Conservation (phyloP, 2,329 filamentous ascomycete genomes). For the Alternaria panax region DNA sequence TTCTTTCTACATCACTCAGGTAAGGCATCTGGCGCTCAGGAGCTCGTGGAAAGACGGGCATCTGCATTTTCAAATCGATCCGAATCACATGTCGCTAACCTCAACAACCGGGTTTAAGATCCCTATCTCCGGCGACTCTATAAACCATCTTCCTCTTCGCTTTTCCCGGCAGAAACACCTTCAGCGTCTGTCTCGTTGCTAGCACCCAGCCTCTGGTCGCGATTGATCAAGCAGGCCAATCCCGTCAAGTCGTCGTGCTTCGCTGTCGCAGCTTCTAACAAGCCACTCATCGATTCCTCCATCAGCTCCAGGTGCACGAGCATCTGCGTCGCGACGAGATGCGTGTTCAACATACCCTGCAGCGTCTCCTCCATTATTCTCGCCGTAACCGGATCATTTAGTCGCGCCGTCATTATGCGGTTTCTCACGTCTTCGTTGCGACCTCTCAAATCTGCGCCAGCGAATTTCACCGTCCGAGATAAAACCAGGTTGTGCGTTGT, state of each 20-base stretch:
- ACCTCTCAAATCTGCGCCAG: slow-evolving; percentile 14
- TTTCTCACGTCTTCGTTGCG: slow-evolving; percentile 7
- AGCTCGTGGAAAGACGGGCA: not conserved
- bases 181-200: not conserved
- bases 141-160: not conserved
- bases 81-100: not conserved
- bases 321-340: slow-evolving; percentile 11
- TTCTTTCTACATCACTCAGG: not conserved
- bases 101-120: not conserved
- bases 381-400: slow-evolving; percentile 18
- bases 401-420: slow-evolving; percentile 10
- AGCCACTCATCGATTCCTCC: slow-evolving; percentile 12
- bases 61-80: not conserved
- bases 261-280: slow-evolving; percentile 13
- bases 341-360: slow-evolving; percentile 10
- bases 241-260: slow-evolving; percentile 16
- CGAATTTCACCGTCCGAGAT: slow-evolving; percentile 20
- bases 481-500: slow-evolving; percentile 4
- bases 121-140: not conserved
- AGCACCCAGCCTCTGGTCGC: not conserved
- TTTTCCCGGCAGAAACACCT: not conserved
- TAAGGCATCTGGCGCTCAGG: not conserved
- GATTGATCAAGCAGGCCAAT: not conserved
- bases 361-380: slow-evolving; percentile 22
- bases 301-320: slow-evolving; percentile 8